A percentile compares a stretch with the other conserved stretches of the same genome.
Evolutionary conservation across 1,139 yeast species (phyloP).

Genomic region (Yamadazyma conglobata): DNA sequence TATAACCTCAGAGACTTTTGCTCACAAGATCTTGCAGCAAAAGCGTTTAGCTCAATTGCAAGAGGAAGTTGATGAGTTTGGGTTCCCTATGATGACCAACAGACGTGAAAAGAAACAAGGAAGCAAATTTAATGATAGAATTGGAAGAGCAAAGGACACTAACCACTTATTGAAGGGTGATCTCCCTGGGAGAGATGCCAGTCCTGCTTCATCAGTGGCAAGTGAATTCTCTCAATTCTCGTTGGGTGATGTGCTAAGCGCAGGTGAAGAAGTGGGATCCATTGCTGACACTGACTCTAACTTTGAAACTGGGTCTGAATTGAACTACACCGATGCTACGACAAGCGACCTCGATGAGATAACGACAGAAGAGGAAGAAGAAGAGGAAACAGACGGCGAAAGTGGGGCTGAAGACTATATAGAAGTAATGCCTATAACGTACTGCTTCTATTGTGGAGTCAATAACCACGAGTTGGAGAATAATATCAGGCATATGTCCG

Average conservation of each 20-base stretch:
- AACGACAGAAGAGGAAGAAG: conserved; percentile 18
- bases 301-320: conserved; percentile 36
- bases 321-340: conserved; percentile 17
- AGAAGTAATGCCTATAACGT: conserved; percentile 29
- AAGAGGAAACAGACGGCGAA: conserved; percentile 23
- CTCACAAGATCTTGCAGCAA: conserved; percentile 59
- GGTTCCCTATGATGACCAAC: conserved; percentile 43
- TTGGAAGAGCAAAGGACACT: too few species aligned
- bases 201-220: conserved; percentile 53
- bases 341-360: conserved; percentile 16
- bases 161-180: neutral
- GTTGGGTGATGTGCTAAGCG: conserved; percentile 47
- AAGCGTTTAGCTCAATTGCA: conserved; percentile 24
- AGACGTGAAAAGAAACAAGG: conserved; percentile 13
- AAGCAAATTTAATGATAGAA: conserved; percentile 8
- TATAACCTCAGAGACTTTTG: conserved; percentile 74
- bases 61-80: conserved; percentile 62
- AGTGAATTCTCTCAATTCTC: conserved; percentile 66
- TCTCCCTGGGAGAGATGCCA: conserved; percentile 25
- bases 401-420: conserved; percentile 21
- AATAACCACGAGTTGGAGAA: conserved; percentile 37
- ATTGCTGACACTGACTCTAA: conserved; percentile 43
- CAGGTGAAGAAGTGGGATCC: conserved; percentile 17
- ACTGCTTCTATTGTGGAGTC: conserved; percentile 42
- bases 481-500: conserved; percentile 48